These are phyloP conservation scores for Talaromyces sp. DNA, from an alignment of 2,329 filamentous ascomycete species.

Conservation along the genomic window DNA sequence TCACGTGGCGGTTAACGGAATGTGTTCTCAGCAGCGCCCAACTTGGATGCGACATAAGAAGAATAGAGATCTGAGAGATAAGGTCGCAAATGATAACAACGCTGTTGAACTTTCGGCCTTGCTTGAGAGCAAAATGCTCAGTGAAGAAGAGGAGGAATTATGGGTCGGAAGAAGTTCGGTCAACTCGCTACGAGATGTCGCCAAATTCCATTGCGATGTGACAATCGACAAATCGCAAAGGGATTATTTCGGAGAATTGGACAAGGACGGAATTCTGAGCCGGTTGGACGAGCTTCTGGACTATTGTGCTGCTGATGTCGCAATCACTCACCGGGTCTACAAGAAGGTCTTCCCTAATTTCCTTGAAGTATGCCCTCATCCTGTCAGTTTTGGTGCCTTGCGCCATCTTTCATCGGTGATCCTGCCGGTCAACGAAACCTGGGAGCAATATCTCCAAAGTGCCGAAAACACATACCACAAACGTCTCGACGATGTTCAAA, in stretches of 20 bases:
- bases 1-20: constrained; percentile 95
- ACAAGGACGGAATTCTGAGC: constrained; percentile 64
- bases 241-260: constrained; percentile 80
- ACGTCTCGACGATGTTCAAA: constrained; percentile 72
- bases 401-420: constrained; percentile 93
- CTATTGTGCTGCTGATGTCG: constrained; percentile 93
- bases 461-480: constrained; percentile 80
- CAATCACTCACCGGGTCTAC: constrained; percentile 90
- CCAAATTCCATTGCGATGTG: constrained; percentile 90
- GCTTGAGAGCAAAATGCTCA: constrained; percentile 63
- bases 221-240: constrained; percentile 85
- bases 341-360: constrained; percentile 90
- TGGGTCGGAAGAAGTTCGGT: constrained; percentile 95
- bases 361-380: constrained; percentile 85
- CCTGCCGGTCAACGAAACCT: constrained; percentile 80
- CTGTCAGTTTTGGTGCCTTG: constrained; percentile 92
- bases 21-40: constrained; percentile 94
- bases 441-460: constrained; percentile 79
- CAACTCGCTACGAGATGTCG: constrained; percentile 92
- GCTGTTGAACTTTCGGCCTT: constrained; percentile 68
- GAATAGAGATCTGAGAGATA: constrained; percentile 76
- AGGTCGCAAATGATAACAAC: constrained; percentile 67
- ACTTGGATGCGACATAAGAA: constrained; percentile 98
- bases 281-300: constrained; percentile 80
- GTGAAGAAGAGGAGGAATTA: constrained; percentile 85